phyloP scores from a whole-genome alignment of 1,139 yeast genomes.

The Yamadazyma conglobata region DNA sequence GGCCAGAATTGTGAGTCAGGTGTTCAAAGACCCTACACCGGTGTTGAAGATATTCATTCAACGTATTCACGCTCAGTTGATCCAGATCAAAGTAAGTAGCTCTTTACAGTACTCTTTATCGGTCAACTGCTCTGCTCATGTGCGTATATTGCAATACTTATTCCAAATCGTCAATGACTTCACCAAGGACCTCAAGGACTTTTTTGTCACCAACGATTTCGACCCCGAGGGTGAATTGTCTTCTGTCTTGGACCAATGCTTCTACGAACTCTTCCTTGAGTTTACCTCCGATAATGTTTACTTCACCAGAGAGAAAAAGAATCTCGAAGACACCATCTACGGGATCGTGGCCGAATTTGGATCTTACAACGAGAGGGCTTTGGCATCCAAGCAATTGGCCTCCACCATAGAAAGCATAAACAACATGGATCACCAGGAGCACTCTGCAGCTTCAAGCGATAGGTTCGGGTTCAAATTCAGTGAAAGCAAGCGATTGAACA shows the following conservation, averaged over 20 bases:
- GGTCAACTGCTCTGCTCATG: conserved; percentile 68
- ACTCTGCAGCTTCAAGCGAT: conserved; percentile 19
- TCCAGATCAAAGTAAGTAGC: conserved; percentile 64
- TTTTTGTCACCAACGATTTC: conserved; percentile 45
- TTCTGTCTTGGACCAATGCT: conserved; percentile 65
- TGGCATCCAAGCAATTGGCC: conserved; percentile 45
- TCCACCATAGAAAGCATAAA: conserved; percentile 40
- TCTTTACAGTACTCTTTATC: conserved; percentile 64
- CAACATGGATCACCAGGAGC: conserved; percentile 22
- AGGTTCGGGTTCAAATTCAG: conserved; percentile 30
- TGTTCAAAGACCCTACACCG: conserved; percentile 62
- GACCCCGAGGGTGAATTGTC: conserved; percentile 46
- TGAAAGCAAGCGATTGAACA: conserved; percentile 40
- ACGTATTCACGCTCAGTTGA: conserved; percentile 72
- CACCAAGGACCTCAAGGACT: conserved; percentile 63
- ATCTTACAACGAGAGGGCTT: conserved; percentile 47
- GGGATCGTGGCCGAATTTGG: conserved; percentile 50
- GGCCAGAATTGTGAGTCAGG: conserved; percentile 68
- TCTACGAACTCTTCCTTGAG: conserved; percentile 68
- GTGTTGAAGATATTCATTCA: conserved; percentile 72
- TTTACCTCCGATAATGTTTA: conserved; percentile 67
- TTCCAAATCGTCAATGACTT: conserved; percentile 60
- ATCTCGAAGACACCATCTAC: conserved; percentile 60
- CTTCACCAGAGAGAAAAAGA: conserved; percentile 69
- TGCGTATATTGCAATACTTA: conserved; percentile 68